Percentiles rank a stretch among this genome's conserved stretches.
phyloP scores from a whole-genome alignment of 2,329 filamentous ascomycete species.

The Aspergillus nomiae region DNA sequence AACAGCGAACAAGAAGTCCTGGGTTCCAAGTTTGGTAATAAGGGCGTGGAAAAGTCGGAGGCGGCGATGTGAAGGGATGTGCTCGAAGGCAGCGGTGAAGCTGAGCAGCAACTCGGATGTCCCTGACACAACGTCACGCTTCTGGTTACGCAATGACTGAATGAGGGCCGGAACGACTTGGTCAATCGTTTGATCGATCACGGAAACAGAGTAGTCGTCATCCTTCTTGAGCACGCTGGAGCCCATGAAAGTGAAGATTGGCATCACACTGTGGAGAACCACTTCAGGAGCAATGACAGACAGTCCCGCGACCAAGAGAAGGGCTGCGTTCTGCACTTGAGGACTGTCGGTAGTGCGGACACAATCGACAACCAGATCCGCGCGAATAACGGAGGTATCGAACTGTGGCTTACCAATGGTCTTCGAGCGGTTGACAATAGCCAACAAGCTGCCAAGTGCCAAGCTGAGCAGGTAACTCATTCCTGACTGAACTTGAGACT shows the following conservation, averaged over 20 bases:
- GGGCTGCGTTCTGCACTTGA: constrained; percentile 87
- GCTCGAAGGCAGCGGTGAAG: constrained; percentile 94
- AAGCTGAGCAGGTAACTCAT: constrained; percentile 88
- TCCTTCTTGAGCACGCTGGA: constrained; percentile 86
- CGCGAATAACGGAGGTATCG: constrained; percentile 77
- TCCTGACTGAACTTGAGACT: constrained; percentile 78
- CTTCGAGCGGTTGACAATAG: constrained; percentile 79
- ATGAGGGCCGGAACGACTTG: constrained; percentile 92
- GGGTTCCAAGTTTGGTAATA: constrained; percentile 78
- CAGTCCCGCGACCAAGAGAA: constrained; percentile 83
- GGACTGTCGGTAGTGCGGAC: constrained; percentile 89
- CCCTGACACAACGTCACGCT: constrained; percentile 76
- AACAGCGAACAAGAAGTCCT: constrained; percentile 86
- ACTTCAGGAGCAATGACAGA: constrained; percentile 86
- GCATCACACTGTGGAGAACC: constrained; percentile 96
- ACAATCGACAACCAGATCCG: constrained; percentile 90
- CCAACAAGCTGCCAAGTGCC: constrained; percentile 76
- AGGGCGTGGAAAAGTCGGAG: constrained; percentile 81
- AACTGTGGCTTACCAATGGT: constrained; percentile 53
- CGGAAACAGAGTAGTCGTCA: constrained; percentile 95
- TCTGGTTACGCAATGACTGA: constrained; percentile 74
- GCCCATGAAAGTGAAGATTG: constrained; percentile 98
- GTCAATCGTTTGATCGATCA: constrained; percentile 91
- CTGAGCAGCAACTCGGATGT: constrained; percentile 90
- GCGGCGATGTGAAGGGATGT: constrained; percentile 85